Evolutionary conservation across 163 green algal species (phyloP), one percentile per base, ranked within the genome.

Genomic region (Dunaliella salina): DNA sequence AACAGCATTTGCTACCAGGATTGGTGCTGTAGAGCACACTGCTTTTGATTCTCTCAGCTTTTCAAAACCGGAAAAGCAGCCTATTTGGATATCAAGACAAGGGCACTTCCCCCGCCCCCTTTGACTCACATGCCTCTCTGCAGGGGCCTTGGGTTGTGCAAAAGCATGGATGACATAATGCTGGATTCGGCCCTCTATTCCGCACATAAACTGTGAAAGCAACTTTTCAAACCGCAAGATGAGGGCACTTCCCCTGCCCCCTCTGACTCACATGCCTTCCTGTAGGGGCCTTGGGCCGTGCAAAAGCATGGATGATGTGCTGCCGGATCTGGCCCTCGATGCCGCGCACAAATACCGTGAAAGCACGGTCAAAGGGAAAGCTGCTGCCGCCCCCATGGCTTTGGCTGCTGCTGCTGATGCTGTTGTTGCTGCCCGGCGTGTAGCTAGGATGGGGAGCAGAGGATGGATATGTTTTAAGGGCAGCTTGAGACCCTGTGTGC

Each of bases 301-400:
- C 32, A 35, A 90, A 90, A 0, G 67, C 50, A 57, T 88, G 57
- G 75, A 87, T 88, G 3, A 79, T 59, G 13, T 82, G 85, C n/a
- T 67, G 35, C 81, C 82, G 85, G 25, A 87, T 79, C 45, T 78
- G 71, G 20, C 81, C 85, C 82, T 90, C 85, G 15, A 90, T 11
- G 33, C 34, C 30, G 18, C 33, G 26, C 34, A 90, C 50, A 59
- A 90, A 22, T 69, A 59, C 81, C 34, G 40, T 33, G 82, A 85
- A 85, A 50, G 82, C 26, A 35, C 29, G 30, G 75, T 82, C 75
- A 34, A 50, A 82, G 30, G 75, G 75, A 12, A 8, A 25, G 33
- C 24, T 75, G 63, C 24, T 29, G 63, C 63, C 18, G 57, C 18
- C 15, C 57, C 15, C 15, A 15, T 69, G 57, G 57, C 18, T 69